A percentile compares a stretch with the other conserved stretches of the same genome.
These are phyloP conservation scores for Onygenales sp. DNA, from an alignment of 2,329 filamentous ascomycete species.

Conservation along the genomic window DNA sequence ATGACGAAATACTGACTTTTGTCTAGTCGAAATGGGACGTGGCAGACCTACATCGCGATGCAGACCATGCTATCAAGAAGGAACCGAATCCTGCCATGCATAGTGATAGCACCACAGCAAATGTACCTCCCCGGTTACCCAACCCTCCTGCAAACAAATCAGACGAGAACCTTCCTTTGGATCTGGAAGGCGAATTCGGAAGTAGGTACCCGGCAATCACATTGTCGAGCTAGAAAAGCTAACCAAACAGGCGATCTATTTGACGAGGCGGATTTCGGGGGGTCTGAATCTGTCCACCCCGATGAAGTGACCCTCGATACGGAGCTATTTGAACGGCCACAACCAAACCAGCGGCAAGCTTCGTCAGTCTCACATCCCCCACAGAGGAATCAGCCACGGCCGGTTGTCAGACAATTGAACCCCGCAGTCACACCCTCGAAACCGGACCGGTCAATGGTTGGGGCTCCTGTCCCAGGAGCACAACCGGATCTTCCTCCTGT, in stretches of 20 bases:
- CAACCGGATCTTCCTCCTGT: constrained; percentile 5
- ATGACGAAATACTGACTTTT: neutral
- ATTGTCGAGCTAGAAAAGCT: neutral
- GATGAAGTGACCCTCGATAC: constrained; percentile 60
- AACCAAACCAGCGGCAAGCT: constrained; percentile 10
- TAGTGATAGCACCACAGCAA: constrained; percentile 33
- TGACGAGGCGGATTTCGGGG: constrained; percentile 67
- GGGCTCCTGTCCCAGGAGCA: constrained; percentile 13
- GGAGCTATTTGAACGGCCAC: constrained; percentile 18
- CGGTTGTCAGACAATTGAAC: constrained; percentile 8
- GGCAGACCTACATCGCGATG: constrained; percentile 70
- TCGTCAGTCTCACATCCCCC: neutral
- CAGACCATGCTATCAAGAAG: constrained; percentile 58
- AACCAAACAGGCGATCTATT: constrained; percentile 47
- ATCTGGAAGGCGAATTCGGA: constrained; percentile 34
- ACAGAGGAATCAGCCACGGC: neutral
- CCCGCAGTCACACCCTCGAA: constrained; percentile 30
- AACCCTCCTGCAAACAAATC: constrained; percentile 19
- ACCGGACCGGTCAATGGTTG: constrained; percentile 22
- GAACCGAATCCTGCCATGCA: constrained; percentile 28
- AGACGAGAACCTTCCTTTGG: constrained; percentile 19
- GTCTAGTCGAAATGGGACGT: constrained; percentile 60
- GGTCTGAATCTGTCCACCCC: constrained; percentile 59
- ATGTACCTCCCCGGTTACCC: constrained; percentile 24
- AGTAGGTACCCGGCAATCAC: constrained; percentile 20